A percentile compares a stretch with the other conserved stretches of the same genome.
Evolutionary conservation across 2,329 filamentous ascomycete species (phyloP).

Genomic region (Sphaerulina musiva): DNA sequence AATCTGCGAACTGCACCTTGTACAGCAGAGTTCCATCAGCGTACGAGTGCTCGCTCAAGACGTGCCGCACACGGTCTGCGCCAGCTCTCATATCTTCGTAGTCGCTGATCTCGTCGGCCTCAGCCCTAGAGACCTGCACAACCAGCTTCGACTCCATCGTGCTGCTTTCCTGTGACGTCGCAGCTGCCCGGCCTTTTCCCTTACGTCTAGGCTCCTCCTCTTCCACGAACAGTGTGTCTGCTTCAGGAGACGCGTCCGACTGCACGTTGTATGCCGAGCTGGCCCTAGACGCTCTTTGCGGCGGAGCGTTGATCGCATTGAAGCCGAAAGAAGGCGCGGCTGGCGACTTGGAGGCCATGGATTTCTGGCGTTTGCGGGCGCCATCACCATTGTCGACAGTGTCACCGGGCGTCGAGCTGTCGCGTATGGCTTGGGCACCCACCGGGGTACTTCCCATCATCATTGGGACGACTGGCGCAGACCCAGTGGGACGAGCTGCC

Average conservation of each 20-base stretch:
- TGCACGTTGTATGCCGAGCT: conserved; percentile 11
- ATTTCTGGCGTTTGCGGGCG: conserved; percentile 11
- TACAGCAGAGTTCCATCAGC: conserved; percentile 34
- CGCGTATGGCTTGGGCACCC: conserved; percentile 7
- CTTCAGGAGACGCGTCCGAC: conserved; percentile 9
- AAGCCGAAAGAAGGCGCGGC: conserved; percentile 8
- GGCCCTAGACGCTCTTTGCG: conserved; percentile 2
- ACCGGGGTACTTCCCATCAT: conserved; percentile 14
- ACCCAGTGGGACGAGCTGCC: conserved; percentile 4
- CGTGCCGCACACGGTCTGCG: conserved; percentile 32
- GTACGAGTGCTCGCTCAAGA: conserved; percentile 36
- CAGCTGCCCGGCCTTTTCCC: conserved; percentile 2
- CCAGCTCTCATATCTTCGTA: conserved; percentile 28
- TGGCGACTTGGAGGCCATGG: conserved; percentile 3
- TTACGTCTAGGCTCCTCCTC: conserved; percentile 8
- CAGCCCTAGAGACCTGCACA: conserved; percentile 16
- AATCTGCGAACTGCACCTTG: conserved; percentile 39
- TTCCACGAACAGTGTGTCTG: conserved; percentile 4
- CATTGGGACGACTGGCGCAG: conserved; percentile 22
- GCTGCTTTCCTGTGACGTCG: neutral
- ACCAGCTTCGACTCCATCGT: conserved; percentile 3
- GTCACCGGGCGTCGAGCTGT: conserved; percentile 13
- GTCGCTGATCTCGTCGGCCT: conserved; percentile 16
- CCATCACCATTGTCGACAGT: neutral
- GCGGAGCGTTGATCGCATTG: conserved; percentile 18